Base-by-base conservation (phyloP, 2,329 filamentous ascomycete genomes). In the Alternaria sp. region DNA sequence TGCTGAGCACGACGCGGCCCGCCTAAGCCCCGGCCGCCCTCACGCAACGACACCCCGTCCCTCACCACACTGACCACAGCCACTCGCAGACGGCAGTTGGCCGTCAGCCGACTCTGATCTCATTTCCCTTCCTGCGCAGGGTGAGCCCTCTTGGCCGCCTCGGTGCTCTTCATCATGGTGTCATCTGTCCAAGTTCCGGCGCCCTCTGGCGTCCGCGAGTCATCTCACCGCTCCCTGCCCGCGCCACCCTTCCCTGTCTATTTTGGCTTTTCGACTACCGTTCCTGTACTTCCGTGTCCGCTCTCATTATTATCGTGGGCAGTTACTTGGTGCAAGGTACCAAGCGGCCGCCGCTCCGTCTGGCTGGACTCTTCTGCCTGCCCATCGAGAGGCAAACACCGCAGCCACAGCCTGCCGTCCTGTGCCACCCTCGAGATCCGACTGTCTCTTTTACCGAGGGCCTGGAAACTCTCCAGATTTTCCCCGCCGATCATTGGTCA, bases 121-220 rank as follows among this genome's bases (percentile, higher is more conserved):
- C 55, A 62, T 63, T 62, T 59, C 50, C 64, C 62, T 36, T 36
- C 4, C 32, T 36, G 32, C 32, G 65, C 71, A 67, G 68, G 65
- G 67, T 70, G 65, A 66, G 60, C 68, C 70, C 66, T 72, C 68
- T 67, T 66, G 65, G 61, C 61, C 55, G 60, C 49, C 45, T 57
- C 45, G 36, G 52, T 55, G 55, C 50, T 57, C 66, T 57, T 62
- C 44, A 73, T 75, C 67, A 65, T 70, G 57, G 54, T 77, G 75
- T 79, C 74, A 77, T 79, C 67, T 70, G 73, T 76, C 73, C 73
- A 75, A 67, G 70, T 72, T 70, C 62, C 65, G 64, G 52, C 67
- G 66, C 61, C 63, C 66, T 65, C 63, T 55, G 63, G 66, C 63
- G 69, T 60, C 63, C 75, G 68, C 76, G 76, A 79, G 76, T 79